Percentiles rank a stretch among this genome's conserved stretches.
These are phyloP conservation scores for Acanthamoeba sp. DNA, from an alignment of 208 protist species.

Conservation along the genomic window DNA sequence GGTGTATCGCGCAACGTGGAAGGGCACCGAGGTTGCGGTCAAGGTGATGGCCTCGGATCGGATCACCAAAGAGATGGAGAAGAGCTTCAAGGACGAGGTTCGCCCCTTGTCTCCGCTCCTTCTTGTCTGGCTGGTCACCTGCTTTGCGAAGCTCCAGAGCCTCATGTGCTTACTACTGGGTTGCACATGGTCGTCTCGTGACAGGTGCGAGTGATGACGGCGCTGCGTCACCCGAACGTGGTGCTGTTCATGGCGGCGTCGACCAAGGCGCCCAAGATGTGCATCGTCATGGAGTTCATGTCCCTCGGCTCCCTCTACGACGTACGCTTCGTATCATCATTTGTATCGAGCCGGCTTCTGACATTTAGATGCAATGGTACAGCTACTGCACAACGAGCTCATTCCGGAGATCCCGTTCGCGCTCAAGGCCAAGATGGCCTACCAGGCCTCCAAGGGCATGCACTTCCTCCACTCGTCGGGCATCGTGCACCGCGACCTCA, in stretches of 20 bases:
- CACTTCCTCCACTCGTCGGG: constrained; percentile 40
- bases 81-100: constrained; percentile 19
- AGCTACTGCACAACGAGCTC: constrained; percentile 8
- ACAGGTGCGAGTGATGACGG: constrained; percentile 19
- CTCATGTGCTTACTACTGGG: too few species aligned
- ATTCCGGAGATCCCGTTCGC: background rate
- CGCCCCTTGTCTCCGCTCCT: too few species aligned
- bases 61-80: background rate
- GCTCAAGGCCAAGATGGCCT: background rate
- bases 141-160: too few species aligned
- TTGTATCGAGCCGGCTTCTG: too few species aligned
- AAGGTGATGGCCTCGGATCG: background rate
- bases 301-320: background rate
- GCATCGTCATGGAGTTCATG: constrained; percentile 51
- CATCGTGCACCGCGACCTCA: constrained; percentile 47
- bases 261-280: background rate
- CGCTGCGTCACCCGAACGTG: constrained; percentile 10
- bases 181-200: too few species aligned
- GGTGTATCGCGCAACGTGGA: background rate
- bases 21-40: background rate
- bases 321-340: background rate
- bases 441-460: constrained; percentile 20
- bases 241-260: constrained; percentile 23
- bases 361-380: too few species aligned
- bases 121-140: too few species aligned